Evolutionary conservation across 2,329 filamentous ascomycete species (phyloP).

Genomic region (Didymella pomorum): DNA sequence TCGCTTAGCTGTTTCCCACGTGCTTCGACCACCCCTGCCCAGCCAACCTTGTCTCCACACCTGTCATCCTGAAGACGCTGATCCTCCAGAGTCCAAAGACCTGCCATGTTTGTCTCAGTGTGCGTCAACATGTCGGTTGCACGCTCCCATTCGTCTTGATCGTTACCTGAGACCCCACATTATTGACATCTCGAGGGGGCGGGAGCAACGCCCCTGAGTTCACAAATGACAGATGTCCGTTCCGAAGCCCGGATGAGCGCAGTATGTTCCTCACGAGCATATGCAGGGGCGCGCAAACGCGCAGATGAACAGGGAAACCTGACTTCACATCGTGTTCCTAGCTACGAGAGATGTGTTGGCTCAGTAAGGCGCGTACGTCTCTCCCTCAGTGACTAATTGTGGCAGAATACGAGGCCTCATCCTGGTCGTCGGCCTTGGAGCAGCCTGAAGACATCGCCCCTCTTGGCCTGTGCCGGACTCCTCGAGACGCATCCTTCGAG

Average conservation of each 20-base stretch:
- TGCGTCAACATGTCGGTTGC: conserved; percentile 8
- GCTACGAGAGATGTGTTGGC: conserved; percentile 12
- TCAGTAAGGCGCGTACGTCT: conserved; percentile 18
- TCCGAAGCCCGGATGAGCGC: conserved; percentile 15
- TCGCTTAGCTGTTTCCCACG: conserved; percentile 20
- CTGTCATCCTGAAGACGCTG: conserved; percentile 10
- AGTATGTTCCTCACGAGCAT: conserved; percentile 8
- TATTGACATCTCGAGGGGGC: conserved; percentile 5
- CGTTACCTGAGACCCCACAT: conserved; percentile 10
- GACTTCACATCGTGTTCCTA: conserved; percentile 1
- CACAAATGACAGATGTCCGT: conserved; percentile 21
- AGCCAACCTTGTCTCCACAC: conserved; percentile 18
- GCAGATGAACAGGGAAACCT: conserved; percentile 2
- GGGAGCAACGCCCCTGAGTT: conserved; percentile 5
- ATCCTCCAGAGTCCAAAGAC: conserved; percentile 15
- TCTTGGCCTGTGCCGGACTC: conserved; percentile 20
- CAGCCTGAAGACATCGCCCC: conserved; percentile 15
- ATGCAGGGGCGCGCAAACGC: conserved; percentile 15
- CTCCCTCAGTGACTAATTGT: conserved; percentile 6
- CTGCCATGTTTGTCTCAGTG: conserved; percentile 18
- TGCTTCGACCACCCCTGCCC: conserved; percentile 12
- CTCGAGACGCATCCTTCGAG: conserved; percentile 7
- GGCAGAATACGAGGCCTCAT: conserved; percentile 8
- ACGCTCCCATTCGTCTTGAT: conserved; percentile 7
- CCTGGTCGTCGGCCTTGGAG: conserved; percentile 12